These are phyloP conservation scores for Ogataea nakhonphanomensis DNA, from an alignment of 805 yeast genomes.

Conservation along the genomic window DNA sequence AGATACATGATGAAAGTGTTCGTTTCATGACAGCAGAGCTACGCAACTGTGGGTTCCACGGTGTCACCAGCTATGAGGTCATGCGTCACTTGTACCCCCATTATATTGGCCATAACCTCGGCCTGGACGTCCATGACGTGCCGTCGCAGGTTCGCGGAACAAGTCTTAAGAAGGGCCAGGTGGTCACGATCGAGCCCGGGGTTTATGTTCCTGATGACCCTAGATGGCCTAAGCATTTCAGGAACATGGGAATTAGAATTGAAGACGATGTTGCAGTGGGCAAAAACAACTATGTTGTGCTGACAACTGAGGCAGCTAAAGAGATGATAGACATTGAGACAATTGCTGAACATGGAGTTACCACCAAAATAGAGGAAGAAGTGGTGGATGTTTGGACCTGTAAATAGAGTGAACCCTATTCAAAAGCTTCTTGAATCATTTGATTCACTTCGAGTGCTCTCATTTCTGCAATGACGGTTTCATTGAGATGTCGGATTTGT, in stretches of 20 bases:
- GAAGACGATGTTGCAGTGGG: conserved; percentile 93
- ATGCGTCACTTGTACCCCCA: conserved; percentile 76
- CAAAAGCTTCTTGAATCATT: conserved; percentile 13
- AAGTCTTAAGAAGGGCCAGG: conserved; percentile 64
- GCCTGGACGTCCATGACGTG: conserved; percentile 85
- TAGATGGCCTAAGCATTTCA: conserved; percentile 73
- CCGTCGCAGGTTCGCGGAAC: conserved; percentile 60
- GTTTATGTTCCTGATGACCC: conserved; percentile 76
- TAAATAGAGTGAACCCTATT: conserved; percentile 10
- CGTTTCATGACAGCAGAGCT: conserved; percentile 58
- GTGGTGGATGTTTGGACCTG: conserved; percentile 30
- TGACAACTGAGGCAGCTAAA: conserved; percentile 82
- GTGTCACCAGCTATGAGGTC: conserved; percentile 48
- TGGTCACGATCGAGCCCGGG: conserved; percentile 94
- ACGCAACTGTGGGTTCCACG: conserved; percentile 64
- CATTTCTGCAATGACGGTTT: conserved; percentile 14
- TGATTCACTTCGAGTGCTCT: conserved; percentile 21
- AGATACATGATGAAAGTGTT: conserved; percentile 71
- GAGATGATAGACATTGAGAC: conserved; percentile 80
- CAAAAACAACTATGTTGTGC: conserved; percentile 44
- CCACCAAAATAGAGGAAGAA: conserved; percentile 43
- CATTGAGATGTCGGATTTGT: conserved; percentile 9
- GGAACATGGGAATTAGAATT: conserved; percentile 88
- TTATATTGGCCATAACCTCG: conserved; percentile 92
- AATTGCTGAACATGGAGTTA: conserved; percentile 57